Evolutionary conservation across 2,329 filamentous ascomycete genomes (phyloP).

Genomic region (Talaromyces piceae): DNA sequence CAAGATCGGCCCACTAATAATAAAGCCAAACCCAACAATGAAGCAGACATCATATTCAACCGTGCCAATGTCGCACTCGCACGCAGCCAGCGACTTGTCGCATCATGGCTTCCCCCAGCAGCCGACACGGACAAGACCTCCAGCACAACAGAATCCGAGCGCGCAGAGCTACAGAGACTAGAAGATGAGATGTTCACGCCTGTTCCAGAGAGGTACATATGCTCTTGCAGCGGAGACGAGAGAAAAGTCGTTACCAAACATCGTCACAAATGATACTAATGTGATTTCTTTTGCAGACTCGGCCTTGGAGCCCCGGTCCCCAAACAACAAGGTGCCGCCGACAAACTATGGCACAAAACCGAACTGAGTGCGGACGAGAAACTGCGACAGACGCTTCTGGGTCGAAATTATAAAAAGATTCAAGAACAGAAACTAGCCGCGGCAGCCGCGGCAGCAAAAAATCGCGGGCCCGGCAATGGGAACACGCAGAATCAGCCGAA

Average conservation of each 20-base stretch:
- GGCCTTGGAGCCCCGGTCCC: slow-evolving; percentile 43
- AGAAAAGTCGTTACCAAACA: too few relatives aligned
- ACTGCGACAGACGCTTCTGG: slow-evolving; percentile 39
- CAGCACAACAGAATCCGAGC: slow-evolving; percentile 27
- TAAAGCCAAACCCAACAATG: slow-evolving; percentile 13
- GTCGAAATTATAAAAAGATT: slow-evolving; percentile 33
- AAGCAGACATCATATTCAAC: slow-evolving; percentile 51
- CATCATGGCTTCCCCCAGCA: slow-evolving; percentile 46
- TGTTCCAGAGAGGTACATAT: slow-evolving; percentile 45
- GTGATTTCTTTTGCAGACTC: slow-evolving; percentile 25
- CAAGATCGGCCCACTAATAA: slow-evolving; percentile 6
- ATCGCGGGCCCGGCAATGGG: neutral
- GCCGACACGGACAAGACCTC: slow-evolving; percentile 26
- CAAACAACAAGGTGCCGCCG: slow-evolving; percentile 24
- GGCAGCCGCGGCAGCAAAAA: slow-evolving; percentile 2
- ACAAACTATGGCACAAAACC: slow-evolving; percentile 33
- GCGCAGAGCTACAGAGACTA: slow-evolving; percentile 33
- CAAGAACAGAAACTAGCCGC: slow-evolving; percentile 35
- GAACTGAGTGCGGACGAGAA: slow-evolving; percentile 38
- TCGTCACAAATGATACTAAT: too few relatives aligned
- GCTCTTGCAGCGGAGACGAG: neutral
- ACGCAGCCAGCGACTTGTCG: slow-evolving; percentile 46
- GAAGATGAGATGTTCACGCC: slow-evolving; percentile 49
- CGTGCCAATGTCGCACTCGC: slow-evolving; percentile 47
- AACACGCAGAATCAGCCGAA: neutral